Base-by-base conservation (phyloP, 306 rosid species). In the Vigna radiata region DNA sequence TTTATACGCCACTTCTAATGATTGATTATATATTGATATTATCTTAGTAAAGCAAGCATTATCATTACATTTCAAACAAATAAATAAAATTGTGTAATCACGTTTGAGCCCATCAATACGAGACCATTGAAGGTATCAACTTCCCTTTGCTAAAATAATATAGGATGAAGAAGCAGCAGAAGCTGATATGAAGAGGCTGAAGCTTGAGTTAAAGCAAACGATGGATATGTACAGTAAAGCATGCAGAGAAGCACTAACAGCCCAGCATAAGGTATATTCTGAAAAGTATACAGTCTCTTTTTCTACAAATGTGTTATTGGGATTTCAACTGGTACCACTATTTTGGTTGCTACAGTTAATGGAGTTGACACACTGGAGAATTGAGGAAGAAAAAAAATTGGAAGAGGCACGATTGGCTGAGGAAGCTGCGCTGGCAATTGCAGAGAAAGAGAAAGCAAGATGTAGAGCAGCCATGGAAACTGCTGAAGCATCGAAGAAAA, bases 121-220 rank as follows among this genome's bases (percentile, higher is more conserved):
- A 8, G 23, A 4, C 67, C 66, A 25, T 31, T 60, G 44, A 70
- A 19, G 3, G 33, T 61, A 56, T 31, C 49, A 68, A 48, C 64
- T 23, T 75, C 54, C 60, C 79, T 61, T 33, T 77, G 70, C 62
- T 33, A 43, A 62, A 83, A 77, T 52, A 60, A 43, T 25, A 61
- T 82, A 92, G 96, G 97, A 92, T 4, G 99, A 95, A 19, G 92
- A 75, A 25, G 99, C 75, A 25, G 99, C 75, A 25, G 99, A 92
- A 82, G 67, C 91, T 19, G 97, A 95, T 77, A 88, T 95, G 96
- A 91, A 87, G 81, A 91, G 97, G 87, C 67, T 95, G 80, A 92
- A 89, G 89, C 89, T 89, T 48, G 97, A 95, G 93, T 88, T 95
- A 65, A 92, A 91, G 88, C 97, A 95, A 85, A 92, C 98, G n/a